Percentiles rank a stretch among this genome's conserved stretches.
These are phyloP conservation scores for Kalaharituber pfeilii DNA, from an alignment of 2,329 filamentous ascomycete genomes.

Conservation along the genomic window DNA sequence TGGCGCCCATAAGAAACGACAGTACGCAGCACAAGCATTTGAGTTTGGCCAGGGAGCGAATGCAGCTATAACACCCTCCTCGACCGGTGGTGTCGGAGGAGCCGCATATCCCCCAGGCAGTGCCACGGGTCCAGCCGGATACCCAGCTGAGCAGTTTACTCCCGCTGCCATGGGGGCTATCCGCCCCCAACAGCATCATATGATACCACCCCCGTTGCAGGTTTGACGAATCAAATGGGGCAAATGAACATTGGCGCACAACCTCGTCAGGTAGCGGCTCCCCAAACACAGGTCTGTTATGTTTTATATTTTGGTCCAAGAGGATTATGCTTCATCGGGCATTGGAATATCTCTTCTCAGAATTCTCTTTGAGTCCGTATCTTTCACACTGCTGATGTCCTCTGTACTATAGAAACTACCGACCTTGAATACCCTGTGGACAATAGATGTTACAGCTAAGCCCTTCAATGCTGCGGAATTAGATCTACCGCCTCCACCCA, in stretches of 20 bases:
- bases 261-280: conserved; percentile 28
- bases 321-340: background rate
- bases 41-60: conserved; percentile 83
- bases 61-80: conserved; percentile 37
- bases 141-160: conserved; percentile 24
- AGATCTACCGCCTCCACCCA: conserved; percentile 76
- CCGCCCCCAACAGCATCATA: conserved; percentile 53
- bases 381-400: background rate
- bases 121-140: conserved; percentile 27
- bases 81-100: conserved; percentile 36
- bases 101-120: conserved; percentile 34
- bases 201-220: conserved; percentile 40
- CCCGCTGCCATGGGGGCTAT: conserved; percentile 38
- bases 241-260: conserved; percentile 53
- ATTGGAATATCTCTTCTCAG: too few relatives aligned
- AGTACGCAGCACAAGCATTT: conserved; percentile 87
- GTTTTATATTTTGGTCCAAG: background rate
- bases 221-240: conserved; percentile 68
- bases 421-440: conserved; percentile 71
- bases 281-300: conserved; percentile 29
- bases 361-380: too few relatives aligned
- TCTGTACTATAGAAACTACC: conserved; percentile 11
- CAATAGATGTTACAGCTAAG: conserved; percentile 77
- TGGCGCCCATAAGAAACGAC: conserved; percentile 48
- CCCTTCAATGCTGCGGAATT: conserved; percentile 89